These are phyloP conservation scores for Cordyceps fumosorosea DNA, from an alignment of 2,329 filamentous ascomycete species.

Conservation along the genomic window DNA sequence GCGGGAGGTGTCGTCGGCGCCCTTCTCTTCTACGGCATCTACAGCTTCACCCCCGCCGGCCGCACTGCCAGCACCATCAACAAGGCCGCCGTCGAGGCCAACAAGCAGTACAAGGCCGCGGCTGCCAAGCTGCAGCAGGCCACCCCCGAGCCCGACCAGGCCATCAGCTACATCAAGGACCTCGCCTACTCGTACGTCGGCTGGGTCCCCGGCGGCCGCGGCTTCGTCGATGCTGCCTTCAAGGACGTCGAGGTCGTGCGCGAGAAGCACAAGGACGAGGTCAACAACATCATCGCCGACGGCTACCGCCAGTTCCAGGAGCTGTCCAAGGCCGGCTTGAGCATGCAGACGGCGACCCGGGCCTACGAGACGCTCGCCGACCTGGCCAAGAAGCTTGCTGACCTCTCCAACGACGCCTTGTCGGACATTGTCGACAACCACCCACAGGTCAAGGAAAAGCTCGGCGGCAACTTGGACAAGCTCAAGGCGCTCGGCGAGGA, in stretches of 20 bases:
- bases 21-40: constrained; percentile 35
- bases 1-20: constrained; percentile 39
- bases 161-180: constrained; percentile 57
- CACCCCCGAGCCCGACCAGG: constrained; percentile 60
- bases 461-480: constrained; percentile 61
- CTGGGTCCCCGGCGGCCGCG: constrained; percentile 64
- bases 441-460: constrained; percentile 63
- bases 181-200: constrained; percentile 62
- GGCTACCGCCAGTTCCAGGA: constrained; percentile 62
- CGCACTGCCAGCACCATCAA: constrained; percentile 36
- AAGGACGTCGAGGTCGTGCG: constrained; percentile 63
- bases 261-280: constrained; percentile 61
- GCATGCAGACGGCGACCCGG: constrained; percentile 53
- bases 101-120: constrained; percentile 53
- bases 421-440: constrained; percentile 66
- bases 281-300: constrained; percentile 60
- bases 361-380: constrained; percentile 58
- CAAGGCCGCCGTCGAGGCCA: constrained; percentile 46
- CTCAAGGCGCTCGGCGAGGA: constrained; percentile 63
- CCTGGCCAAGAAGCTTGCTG: constrained; percentile 51
- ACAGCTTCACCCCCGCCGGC: constrained; percentile 38
- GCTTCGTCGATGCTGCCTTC: constrained; percentile 64
- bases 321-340: constrained; percentile 53
- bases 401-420: constrained; percentile 56
- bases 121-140: constrained; percentile 54